Base-by-base conservation (phyloP, 2,329 filamentous ascomycete species). In the Madurella fahalii region DNA sequence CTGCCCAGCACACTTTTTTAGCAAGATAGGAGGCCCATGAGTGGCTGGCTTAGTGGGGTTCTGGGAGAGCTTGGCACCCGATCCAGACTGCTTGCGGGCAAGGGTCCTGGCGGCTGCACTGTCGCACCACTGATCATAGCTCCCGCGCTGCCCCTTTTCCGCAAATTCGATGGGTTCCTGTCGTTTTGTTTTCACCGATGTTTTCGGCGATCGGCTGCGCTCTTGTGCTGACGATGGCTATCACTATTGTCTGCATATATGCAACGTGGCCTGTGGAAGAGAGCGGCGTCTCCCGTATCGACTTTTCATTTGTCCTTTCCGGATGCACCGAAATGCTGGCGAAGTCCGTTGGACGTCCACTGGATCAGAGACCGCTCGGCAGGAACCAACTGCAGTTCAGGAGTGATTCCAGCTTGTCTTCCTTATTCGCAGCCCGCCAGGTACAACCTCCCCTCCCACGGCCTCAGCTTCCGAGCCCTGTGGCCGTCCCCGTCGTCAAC, bases 361-460 rank as follows among this genome's bases (percentile, higher is more conserved):
- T 25, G 7, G 25, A 25, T 25, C 7, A 25, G 25, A 25, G 25
- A 25, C 25, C 25, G 7, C 7, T 7, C 25, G 25, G 7, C 7
- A 25, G 25, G 25, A 25, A 25, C 25, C 7, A 25, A 25, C 25
- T 25, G 7, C 25, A 25, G 25, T 25, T 25, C 25, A 7, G 25
- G 7, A 25, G 3, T 25, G 25, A 25, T 25, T 25, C 25, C 7
- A 25, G 25, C 4, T 12, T 11, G 4, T 15, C 34, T 11, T 37
- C 34, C 4, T 32, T 40, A 25, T 30, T 31, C 50, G 18, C 53
- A 42, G 9, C 50, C 46, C 15, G 53, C 47, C 55, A 70, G 39
- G 49, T 72, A 72, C 13, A 72, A 40, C 18, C 68, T 64, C 1
- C 66, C 70, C 55, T 72, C 70, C 68, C 69, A 72, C 2, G 70